phyloP scores from a whole-genome alignment of 305 asterid genomes.

The Coffea humblotiana region DNA sequence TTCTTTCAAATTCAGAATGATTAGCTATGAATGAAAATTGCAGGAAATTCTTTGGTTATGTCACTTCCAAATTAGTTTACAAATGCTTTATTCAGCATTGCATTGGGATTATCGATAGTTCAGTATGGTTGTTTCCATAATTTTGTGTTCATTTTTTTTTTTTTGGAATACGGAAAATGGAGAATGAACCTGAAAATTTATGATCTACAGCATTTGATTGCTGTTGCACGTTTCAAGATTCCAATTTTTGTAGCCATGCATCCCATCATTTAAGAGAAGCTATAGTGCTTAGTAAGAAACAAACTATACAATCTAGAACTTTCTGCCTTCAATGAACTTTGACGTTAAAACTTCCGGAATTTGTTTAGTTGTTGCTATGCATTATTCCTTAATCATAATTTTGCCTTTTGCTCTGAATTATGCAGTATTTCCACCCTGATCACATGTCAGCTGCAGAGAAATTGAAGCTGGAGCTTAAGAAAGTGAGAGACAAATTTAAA shows the following conservation, averaged over 20 bases:
- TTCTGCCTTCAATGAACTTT: background rate
- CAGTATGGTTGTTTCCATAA: background rate
- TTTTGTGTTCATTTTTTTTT: background rate
- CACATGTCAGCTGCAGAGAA: conserved; percentile 78
- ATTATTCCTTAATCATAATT: background rate
- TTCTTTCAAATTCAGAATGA: too few relatives aligned
- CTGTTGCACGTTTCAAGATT: background rate
- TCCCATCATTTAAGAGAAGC: background rate
- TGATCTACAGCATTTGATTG: background rate
- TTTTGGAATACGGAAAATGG: background rate
- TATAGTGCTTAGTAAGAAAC: background rate
- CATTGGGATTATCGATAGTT: background rate
- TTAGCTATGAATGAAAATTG: background rate
- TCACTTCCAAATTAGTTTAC: background rate
- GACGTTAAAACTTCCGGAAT: background rate
- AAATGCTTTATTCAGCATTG: background rate
- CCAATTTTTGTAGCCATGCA: background rate
- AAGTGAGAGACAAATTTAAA: conserved; percentile 79
- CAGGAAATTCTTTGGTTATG: background rate
- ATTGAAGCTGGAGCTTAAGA: conserved; percentile 64
- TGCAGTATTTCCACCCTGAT: conserved; percentile 80
- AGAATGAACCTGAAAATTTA: background rate
- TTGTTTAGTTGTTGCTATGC: background rate
- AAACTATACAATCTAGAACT: background rate
- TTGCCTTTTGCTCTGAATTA: conserved; percentile 6